A percentile compares a stretch with the other conserved stretches of the same genome.
These are phyloP conservation scores for Calocybe indica DNA, from an alignment of 768 basidiomycete species.

Conservation along the genomic window DNA sequence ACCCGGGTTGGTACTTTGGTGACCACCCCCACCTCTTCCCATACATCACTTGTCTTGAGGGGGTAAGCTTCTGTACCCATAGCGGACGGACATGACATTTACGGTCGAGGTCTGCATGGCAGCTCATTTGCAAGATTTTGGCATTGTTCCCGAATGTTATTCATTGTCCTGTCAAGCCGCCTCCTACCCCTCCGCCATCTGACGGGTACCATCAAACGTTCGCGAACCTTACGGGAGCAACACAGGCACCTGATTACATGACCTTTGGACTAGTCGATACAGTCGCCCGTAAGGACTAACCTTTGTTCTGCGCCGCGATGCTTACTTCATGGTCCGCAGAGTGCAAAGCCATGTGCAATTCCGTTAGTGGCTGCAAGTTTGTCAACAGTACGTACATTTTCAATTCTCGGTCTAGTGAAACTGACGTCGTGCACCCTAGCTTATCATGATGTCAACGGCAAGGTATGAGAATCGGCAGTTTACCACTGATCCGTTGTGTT, in stretches of 20 bases:
- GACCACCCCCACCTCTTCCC: slow-evolving; percentile 19
- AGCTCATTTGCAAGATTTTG: slow-evolving; percentile 34
- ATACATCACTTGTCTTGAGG: slow-evolving; percentile 23
- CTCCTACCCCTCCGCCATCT: slow-evolving; percentile 11
- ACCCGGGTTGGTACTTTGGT: slow-evolving; percentile 42
- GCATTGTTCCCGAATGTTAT: slow-evolving; percentile 27
- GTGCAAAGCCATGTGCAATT: slow-evolving; percentile 40
- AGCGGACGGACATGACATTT: neutral
- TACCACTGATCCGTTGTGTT: neutral
- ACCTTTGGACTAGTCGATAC: slow-evolving; percentile 42
- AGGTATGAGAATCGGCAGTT: slow-evolving; percentile 14
- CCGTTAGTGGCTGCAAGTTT: slow-evolving; percentile 32
- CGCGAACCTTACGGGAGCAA: slow-evolving; percentile 34
- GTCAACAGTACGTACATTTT: slow-evolving; percentile 31
- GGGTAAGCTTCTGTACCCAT: slow-evolving; percentile 15
- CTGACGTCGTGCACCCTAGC: slow-evolving; percentile 14
- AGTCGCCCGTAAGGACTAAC: slow-evolving; percentile 24
- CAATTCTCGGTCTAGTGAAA: neutral
- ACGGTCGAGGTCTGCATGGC: neutral
- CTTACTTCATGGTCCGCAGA: slow-evolving; percentile 17
- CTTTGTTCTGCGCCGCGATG: neutral
- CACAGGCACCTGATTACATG: slow-evolving; percentile 33
- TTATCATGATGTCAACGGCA: slow-evolving; percentile 42
- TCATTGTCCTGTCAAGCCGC: slow-evolving; percentile 28
- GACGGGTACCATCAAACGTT: slow-evolving; percentile 34